Base-by-base conservation (phyloP, 2,329 filamentous ascomycete species). In the Trichoderma hamatum region DNA sequence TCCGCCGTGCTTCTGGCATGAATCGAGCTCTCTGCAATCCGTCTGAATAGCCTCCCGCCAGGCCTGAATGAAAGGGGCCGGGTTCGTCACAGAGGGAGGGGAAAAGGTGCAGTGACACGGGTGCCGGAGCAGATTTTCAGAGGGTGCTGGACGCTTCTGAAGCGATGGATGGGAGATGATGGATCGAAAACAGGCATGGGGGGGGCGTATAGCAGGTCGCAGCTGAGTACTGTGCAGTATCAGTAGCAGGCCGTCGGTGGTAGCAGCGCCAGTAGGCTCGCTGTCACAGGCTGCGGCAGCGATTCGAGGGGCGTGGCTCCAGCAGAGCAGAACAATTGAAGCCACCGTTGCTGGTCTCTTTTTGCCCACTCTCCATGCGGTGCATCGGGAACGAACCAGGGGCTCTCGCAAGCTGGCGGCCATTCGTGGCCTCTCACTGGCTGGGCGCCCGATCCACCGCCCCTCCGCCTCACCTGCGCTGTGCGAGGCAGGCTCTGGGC, bases 21-120 rank as follows among this genome's bases (percentile, higher is more conserved):
- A 67, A 59, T 58, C 64, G 32, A n/a, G 30, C 52, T 58, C 46
- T 11, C 3, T 7, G 46, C 26, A 64, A 54, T 34, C 19, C 32
- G 54, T 67, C 64, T 67, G 54, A 51, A 67, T 59, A 67, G 54
- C 64, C 64, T 67, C 64, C 64, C 64, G 64, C 64, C 39, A 59
- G 64, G 54, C 66, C 60, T 67, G 63, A 67, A 70, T 70, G 63
- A 70, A 70, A 70, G 69, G 69, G 69, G 69, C 58, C 49, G 21
- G 56, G 49, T 60, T 69, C 46, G 69, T 70, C 58, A 63, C 54
- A 67, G 58, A 65, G 69, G 58, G 34, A 59, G 55, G 55, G 56
- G 56, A 55, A 52, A 58, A 19, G 36, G 39, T 19, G 39, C 39
- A 19, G 68, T 67, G 69, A 67, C 68, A 70, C 68, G 68, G 68